A percentile compares a stretch with the other conserved stretches of the same genome.
These are phyloP conservation scores for Xylaria venustula DNA, from an alignment of 495 filamentous ascomycete species.

Conservation along the genomic window DNA sequence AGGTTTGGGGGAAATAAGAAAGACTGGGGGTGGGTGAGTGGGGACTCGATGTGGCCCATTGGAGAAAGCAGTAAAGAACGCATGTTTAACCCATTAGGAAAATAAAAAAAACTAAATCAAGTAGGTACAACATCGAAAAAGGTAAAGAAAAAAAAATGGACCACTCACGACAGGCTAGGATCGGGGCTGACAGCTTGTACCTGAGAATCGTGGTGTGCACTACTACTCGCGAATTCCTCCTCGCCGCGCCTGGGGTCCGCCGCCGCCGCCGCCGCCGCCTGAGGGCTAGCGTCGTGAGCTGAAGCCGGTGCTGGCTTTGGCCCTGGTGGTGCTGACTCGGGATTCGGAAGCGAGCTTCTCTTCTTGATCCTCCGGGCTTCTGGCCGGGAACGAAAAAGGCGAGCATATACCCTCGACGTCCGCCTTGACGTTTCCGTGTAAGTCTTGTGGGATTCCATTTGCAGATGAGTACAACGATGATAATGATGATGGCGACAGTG, in stretches of 20 bases:
- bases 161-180: conserved; percentile 26
- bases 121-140: background rate
- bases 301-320: background rate
- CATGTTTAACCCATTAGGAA: background rate
- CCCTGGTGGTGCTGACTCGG: background rate
- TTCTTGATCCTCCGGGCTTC: conserved; percentile 25
- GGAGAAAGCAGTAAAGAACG: background rate
- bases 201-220: conserved; percentile 9
- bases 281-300: background rate
- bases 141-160: background rate
- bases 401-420: conserved; percentile 11
- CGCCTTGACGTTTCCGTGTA: conserved; percentile 15
- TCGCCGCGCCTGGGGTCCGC: background rate
- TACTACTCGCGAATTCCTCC: background rate
- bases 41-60: background rate
- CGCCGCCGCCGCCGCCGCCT: background rate
- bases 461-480: background rate
- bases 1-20: background rate
- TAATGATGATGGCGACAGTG: background rate
- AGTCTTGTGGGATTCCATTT: conserved; percentile 21
- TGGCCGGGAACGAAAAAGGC: conserved; percentile 23
- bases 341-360: conserved; percentile 18
- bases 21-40: background rate
- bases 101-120: background rate
- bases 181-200: conserved; percentile 18